A percentile compares a stretch with the other conserved stretches of the same genome.
Conservation (phyloP, 2,329 filamentous ascomycete species). For the Alternaria panax region DNA sequence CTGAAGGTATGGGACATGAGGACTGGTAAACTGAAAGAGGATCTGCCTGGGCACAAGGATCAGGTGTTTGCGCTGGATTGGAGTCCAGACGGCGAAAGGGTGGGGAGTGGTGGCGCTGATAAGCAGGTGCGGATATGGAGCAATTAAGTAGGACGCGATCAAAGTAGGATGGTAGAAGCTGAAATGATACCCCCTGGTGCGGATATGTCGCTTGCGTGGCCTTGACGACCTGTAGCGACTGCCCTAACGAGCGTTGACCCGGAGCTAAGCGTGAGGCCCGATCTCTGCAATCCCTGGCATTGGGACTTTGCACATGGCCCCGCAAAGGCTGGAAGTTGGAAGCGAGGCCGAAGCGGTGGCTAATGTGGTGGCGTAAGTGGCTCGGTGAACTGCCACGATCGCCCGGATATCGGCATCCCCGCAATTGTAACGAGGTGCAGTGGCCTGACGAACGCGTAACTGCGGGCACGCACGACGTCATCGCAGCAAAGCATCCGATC, state of each 20-base stretch:
- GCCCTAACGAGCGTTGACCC: background rate
- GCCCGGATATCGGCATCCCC: slow-evolving; percentile 21
- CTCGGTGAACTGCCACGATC: slow-evolving; percentile 2
- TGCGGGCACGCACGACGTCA: slow-evolving; percentile 28
- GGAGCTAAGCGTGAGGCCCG: background rate
- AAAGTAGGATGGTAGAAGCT: slow-evolving; percentile 5
- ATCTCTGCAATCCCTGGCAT: background rate
- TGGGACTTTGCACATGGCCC: background rate
- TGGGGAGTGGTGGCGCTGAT: slow-evolving; percentile 92
- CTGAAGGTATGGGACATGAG: slow-evolving; percentile 94
- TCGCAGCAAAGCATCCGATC: slow-evolving; percentile 19
- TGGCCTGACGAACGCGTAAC: slow-evolving; percentile 20
- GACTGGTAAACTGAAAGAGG: slow-evolving; percentile 79
- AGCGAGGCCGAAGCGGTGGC: slow-evolving; percentile 1
- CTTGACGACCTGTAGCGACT: background rate
- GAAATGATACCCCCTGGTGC: slow-evolving; percentile 19
- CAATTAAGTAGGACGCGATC: slow-evolving; percentile 52
- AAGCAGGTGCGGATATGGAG: slow-evolving; percentile 75
- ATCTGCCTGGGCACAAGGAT: slow-evolving; percentile 89
- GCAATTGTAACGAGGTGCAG: slow-evolving; percentile 19
- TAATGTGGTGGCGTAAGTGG: background rate
- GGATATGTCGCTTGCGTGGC: background rate
- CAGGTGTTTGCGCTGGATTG: slow-evolving; percentile 96
- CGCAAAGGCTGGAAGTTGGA: background rate
- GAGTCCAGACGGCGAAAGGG: slow-evolving; percentile 87